A percentile compares a stretch with the other conserved stretches of the same genome.
These are phyloP conservation scores for Chrysanthemum lavandulifolium DNA, from an alignment of 129 eudicot species.

Conservation along the genomic window DNA sequence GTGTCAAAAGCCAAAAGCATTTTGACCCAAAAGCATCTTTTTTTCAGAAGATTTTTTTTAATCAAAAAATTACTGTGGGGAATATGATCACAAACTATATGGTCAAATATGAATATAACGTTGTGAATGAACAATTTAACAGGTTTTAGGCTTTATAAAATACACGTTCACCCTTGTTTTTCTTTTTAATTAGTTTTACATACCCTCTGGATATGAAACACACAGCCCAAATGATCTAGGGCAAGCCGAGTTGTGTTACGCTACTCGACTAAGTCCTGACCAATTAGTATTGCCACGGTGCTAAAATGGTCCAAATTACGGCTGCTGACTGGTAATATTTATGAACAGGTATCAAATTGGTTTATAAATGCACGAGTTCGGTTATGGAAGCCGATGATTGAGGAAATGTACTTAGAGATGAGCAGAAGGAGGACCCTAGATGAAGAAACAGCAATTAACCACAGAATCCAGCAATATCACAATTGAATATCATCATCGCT, in stretches of 20 bases:
- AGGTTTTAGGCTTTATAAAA: too few relatives aligned
- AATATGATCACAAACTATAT: too few relatives aligned
- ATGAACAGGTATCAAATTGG: constrained; percentile 76
- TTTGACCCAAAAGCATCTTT: not conserved
- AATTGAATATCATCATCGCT: not conserved
- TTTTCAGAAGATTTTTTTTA: too few relatives aligned
- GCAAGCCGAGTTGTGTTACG: not conserved
- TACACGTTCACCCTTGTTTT: too few relatives aligned
- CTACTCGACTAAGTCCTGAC: not conserved
- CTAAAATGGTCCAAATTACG: not conserved
- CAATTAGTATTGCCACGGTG: not conserved
- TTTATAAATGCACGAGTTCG: constrained; percentile 93
- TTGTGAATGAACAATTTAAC: too few relatives aligned
- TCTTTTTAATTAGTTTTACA: too few relatives aligned
- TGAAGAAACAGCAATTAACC: constrained; percentile 37
- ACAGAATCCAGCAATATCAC: constrained; percentile 37
- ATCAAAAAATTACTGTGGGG: too few relatives aligned
- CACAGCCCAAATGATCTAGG: not conserved
- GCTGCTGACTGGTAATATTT: not conserved
- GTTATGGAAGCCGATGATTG: constrained; percentile 92
- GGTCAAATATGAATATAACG: too few relatives aligned
- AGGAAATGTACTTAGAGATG: constrained; percentile 92
- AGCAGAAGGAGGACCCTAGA: constrained; percentile 55
- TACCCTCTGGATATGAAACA: not conserved
- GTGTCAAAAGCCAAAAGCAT: not conserved